A percentile compares a stretch with the other conserved stretches of the same genome.
Conservation (phyloP, 2,329 filamentous ascomycete genomes). For the Didymella arachidicola region DNA sequence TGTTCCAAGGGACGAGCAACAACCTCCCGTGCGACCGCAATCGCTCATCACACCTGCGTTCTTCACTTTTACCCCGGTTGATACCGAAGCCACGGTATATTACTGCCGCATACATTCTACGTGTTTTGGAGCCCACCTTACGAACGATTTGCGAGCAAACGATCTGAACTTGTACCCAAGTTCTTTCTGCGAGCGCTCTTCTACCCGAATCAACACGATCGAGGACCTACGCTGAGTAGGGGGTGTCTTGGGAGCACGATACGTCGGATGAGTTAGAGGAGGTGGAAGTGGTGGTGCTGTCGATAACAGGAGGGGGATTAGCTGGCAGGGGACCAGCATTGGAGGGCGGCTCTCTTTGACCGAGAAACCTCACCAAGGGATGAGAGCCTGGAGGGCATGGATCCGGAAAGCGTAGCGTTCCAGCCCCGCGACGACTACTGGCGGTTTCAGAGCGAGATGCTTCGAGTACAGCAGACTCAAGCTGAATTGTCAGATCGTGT, state of each 20-base stretch:
- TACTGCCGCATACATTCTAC: neutral
- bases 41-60: neutral
- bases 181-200: neutral
- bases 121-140: neutral
- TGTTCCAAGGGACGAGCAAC: neutral
- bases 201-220: neutral
- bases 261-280: conserved; percentile 14
- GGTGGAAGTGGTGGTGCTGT: conserved; percentile 22
- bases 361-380: conserved; percentile 39
- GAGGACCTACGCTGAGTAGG: neutral
- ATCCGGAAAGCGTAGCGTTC: conserved; percentile 68
- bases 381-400: conserved; percentile 58
- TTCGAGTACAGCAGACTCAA: conserved; percentile 67
- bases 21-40: neutral
- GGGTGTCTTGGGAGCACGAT: neutral
- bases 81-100: neutral
- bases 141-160: neutral
- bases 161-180: neutral
- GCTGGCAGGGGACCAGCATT: conserved; percentile 23
- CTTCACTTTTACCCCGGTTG: neutral
- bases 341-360: conserved; percentile 31
- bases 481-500: conserved; percentile 68
- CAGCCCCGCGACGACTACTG: conserved; percentile 71
- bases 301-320: conserved; percentile 18
- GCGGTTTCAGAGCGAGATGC: conserved; percentile 69